Evolutionary conservation across 2,329 filamentous ascomycete genomes (phyloP).

Genomic region (Polytolypa hystricis): DNA sequence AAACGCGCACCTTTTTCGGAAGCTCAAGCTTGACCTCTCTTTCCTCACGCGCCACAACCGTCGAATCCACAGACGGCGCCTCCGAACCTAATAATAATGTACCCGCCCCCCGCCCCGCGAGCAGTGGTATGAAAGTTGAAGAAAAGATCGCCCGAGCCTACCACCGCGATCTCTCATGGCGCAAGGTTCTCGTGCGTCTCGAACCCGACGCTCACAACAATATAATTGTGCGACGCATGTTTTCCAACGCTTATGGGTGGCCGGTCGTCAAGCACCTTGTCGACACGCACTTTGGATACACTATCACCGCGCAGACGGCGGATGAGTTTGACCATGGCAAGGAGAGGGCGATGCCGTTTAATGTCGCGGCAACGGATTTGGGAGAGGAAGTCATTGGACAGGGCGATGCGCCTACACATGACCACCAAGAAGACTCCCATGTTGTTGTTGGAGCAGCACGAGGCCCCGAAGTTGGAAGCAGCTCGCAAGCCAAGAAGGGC

Average conservation of each 20-base stretch:
- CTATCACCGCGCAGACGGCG: slow-evolving; percentile 50
- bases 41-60: background rate
- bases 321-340: slow-evolving; percentile 56
- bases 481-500: background rate
- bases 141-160: slow-evolving; percentile 97
- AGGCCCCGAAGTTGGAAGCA: too few species aligned
- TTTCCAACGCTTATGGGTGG: slow-evolving; percentile 96
- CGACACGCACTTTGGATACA: slow-evolving; percentile 84
- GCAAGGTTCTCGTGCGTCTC: slow-evolving; percentile 88
- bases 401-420: slow-evolving; percentile 27
- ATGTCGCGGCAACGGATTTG: slow-evolving; percentile 47
- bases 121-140: slow-evolving; percentile 66
- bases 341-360: slow-evolving; percentile 57
- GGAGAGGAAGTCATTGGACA: slow-evolving; percentile 52
- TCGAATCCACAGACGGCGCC: background rate
- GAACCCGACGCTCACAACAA: slow-evolving; percentile 99
- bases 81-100: slow-evolving; percentile 7
- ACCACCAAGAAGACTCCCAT: background rate
- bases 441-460: too few species aligned
- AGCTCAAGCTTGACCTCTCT: slow-evolving; percentile 8
- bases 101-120: slow-evolving; percentile 6
- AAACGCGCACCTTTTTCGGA: slow-evolving; percentile 30
- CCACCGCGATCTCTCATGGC: slow-evolving; percentile 83
- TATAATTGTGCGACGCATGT: slow-evolving; percentile 91
- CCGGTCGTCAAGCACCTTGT: slow-evolving; percentile 91